These are phyloP conservation scores for Pythium insidiosum DNA, from an alignment of 352 stramenopile species.

Conservation along the genomic window DNA sequence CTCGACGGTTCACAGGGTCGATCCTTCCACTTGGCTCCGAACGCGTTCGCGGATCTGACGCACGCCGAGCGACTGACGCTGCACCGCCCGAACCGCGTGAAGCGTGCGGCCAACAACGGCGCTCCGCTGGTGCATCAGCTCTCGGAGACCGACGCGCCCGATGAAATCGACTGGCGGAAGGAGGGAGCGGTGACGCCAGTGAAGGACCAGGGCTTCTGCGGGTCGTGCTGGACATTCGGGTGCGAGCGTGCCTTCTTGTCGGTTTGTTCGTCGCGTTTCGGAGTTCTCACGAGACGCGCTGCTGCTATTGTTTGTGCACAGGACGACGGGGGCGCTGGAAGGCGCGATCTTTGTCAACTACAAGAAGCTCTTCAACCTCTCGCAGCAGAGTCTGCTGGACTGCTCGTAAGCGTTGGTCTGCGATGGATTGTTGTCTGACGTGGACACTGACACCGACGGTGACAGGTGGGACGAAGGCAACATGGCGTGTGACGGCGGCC, in stretches of 20 bases:
- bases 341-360: constrained; percentile 60
- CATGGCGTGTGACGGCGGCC: constrained; percentile 82
- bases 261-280: no score
- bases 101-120: constrained; percentile 56
- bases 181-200: constrained; percentile 84
- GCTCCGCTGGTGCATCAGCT: constrained; percentile 34
- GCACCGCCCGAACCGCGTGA: constrained; percentile 29
- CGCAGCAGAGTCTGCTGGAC: constrained; percentile 87
- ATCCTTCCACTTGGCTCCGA: constrained; percentile 70
- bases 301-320: no score
- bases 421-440: not conserved
- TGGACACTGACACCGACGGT: constrained; percentile 2
- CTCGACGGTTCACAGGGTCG: constrained; percentile 27
- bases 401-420: constrained; percentile 55
- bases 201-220: constrained; percentile 89
- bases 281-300: no score
- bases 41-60: constrained; percentile 78
- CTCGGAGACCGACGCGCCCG: constrained; percentile 23
- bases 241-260: no score
- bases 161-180: constrained; percentile 83
- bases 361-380: constrained; percentile 77
- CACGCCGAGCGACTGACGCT: constrained; percentile 54
- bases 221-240: constrained; percentile 91
- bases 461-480: constrained; percentile 86
- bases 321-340: constrained; percentile 75